Percentiles rank a stretch among this genome's conserved stretches.
Conservation (phyloP, 2,329 filamentous ascomycete species). For the Alternaria panax region DNA sequence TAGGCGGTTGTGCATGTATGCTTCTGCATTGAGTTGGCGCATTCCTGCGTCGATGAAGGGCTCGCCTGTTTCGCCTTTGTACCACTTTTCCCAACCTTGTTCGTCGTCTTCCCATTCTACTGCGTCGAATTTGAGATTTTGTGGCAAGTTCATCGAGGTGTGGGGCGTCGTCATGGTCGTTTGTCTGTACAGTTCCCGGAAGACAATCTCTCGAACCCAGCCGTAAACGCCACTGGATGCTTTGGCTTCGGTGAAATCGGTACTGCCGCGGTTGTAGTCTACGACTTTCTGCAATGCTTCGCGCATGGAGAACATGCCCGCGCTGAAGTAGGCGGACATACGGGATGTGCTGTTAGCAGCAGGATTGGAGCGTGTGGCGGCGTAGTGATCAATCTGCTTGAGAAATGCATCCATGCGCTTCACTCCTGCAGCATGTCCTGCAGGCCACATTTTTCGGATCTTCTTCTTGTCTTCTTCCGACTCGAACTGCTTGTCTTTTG, state of each 20-base stretch:
- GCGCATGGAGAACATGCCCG: constrained; percentile 56
- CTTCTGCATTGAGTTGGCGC: constrained; percentile 58
- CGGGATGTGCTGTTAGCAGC: constrained; percentile 53
- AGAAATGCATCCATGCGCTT: constrained; percentile 53
- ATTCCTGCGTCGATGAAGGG: constrained; percentile 62
- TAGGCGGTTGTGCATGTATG: constrained; percentile 61
- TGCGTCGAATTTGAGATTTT: constrained; percentile 61
- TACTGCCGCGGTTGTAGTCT: constrained; percentile 52
- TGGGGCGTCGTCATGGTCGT: constrained; percentile 57
- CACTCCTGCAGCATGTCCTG: constrained; percentile 54
- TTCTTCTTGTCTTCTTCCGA: constrained; percentile 50
- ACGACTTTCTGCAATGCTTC: constrained; percentile 54
- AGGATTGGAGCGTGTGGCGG: constrained; percentile 53
- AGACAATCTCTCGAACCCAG: constrained; percentile 62
- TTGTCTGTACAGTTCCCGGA: constrained; percentile 61
- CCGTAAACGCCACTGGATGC: constrained; percentile 48
- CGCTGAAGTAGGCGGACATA: constrained; percentile 56
- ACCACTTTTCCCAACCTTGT: constrained; percentile 60
- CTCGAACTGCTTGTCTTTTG: constrained; percentile 52
- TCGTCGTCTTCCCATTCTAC: constrained; percentile 61
- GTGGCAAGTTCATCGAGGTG: constrained; percentile 59
- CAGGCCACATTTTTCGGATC: constrained; percentile 56
- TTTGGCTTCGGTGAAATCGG: constrained; percentile 54
- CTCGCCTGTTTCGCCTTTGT: constrained; percentile 56
- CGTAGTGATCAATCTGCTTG: constrained; percentile 52